These are phyloP conservation scores for Anthostomella pinea DNA, from an alignment of 2,329 filamentous ascomycete species.

Conservation along the genomic window DNA sequence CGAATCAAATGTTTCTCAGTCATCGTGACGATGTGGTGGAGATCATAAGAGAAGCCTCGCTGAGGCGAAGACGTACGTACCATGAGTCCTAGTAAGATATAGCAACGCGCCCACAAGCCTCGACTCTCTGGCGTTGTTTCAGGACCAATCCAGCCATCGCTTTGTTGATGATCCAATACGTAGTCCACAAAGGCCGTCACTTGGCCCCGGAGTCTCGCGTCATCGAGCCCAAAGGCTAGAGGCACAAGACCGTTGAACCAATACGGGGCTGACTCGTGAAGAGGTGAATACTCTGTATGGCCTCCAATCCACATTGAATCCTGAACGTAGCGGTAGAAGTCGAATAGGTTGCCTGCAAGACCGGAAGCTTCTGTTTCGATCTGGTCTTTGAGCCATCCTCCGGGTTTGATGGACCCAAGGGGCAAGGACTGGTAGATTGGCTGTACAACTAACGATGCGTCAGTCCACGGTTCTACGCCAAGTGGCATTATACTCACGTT, in stretches of 20 bases:
- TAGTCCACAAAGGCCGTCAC: conserved; percentile 43
- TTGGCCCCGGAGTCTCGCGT: conserved; percentile 48
- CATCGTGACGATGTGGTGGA: too few relatives aligned
- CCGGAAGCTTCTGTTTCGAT: conserved; percentile 24
- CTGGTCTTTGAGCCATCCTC: conserved; percentile 30
- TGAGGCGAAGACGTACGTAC: conserved; percentile 12
- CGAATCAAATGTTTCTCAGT: too few relatives aligned
- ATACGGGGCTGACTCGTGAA: conserved; percentile 55
- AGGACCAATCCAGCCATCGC: conserved; percentile 57
- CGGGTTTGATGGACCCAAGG: conserved; percentile 28
- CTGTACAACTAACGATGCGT: conserved; percentile 24
- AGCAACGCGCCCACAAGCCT: conserved; percentile 52
- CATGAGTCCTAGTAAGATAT: conserved; percentile 48
- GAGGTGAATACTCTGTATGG: conserved; percentile 46
- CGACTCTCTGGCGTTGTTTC: conserved; percentile 41
- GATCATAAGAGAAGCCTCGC: not conserved
- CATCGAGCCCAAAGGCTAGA: conserved; percentile 49
- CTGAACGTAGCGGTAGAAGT: conserved; percentile 55
- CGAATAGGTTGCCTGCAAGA: conserved; percentile 36
- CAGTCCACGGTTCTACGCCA: conserved; percentile 4
- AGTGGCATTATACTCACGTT: conserved; percentile 7
- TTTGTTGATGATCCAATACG: conserved; percentile 45
- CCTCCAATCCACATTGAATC: conserved; percentile 52
- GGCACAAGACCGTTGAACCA: conserved; percentile 59
- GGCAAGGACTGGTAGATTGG: conserved; percentile 25